phyloP scores from a whole-genome alignment of 2,329 filamentous ascomycete genomes.

The Cladophialophora bantiana region DNA sequence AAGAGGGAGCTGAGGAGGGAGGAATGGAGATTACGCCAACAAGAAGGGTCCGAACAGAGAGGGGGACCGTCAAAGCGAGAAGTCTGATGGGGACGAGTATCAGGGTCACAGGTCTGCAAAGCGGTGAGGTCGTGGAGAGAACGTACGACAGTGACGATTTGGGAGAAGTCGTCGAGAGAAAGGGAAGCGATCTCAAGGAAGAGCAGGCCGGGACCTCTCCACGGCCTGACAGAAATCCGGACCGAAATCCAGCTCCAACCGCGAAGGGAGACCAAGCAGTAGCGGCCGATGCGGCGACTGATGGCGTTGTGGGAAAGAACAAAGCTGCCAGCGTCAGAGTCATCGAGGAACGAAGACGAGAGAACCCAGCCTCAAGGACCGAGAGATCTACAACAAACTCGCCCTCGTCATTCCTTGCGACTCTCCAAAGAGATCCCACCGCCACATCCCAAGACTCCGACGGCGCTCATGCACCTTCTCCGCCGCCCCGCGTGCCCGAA shows the following conservation, averaged over 20 bases:
- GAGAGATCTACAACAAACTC: background rate
- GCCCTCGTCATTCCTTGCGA: background rate
- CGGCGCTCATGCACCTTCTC: background rate
- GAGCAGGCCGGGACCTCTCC: background rate
- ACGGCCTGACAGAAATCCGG: background rate
- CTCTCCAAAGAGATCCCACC: background rate
- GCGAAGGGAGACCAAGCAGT: background rate
- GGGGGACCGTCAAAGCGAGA: constrained; percentile 30
- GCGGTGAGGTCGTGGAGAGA: constrained; percentile 34
- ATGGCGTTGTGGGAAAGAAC: background rate
- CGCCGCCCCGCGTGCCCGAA: background rate
- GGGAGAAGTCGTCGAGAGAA: constrained; percentile 34
- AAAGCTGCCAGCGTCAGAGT: background rate
- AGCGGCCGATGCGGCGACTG: background rate
- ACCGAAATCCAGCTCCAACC: background rate
- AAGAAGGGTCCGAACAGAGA: constrained; percentile 34
- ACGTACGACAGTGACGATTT: constrained; percentile 34
- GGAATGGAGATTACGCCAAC: constrained; percentile 1
- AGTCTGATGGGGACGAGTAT: constrained; percentile 21
- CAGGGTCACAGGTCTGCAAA: constrained; percentile 27
- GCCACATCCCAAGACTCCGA: background rate
- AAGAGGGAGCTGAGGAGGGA: constrained; percentile 26
- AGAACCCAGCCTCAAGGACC: background rate
- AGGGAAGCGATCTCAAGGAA: background rate
- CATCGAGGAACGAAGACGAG: background rate